These are phyloP conservation scores for Tylopilus sp. DNA, from an alignment of 768 basidiomycete genomes.

Conservation along the genomic window DNA sequence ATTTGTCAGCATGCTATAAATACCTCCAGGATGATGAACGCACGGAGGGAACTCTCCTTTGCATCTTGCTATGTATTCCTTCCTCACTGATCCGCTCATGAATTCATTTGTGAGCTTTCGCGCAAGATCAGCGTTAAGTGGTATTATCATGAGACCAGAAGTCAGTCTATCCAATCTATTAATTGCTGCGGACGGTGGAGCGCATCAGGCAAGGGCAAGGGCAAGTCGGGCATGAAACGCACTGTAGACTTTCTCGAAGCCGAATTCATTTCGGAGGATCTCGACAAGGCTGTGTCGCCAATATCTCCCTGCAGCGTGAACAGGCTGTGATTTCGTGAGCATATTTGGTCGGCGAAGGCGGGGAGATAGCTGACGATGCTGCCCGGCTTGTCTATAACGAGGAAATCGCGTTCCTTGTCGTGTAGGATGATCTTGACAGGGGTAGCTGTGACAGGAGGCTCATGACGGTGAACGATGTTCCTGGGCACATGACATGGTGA, in stretches of 20 bases:
- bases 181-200: slow-evolving; percentile 56
- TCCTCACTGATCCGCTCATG: slow-evolving; percentile 72
- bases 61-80: slow-evolving; percentile 91
- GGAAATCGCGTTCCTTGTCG: slow-evolving; percentile 75
- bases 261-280: slow-evolving; percentile 81
- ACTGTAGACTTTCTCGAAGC: slow-evolving; percentile 82
- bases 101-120: slow-evolving; percentile 77
- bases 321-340: slow-evolving; percentile 50
- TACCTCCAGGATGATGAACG: slow-evolving; percentile 29
- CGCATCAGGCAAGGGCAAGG: not conserved
- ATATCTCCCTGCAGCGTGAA: slow-evolving; percentile 91
- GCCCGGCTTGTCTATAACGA: slow-evolving; percentile 96
- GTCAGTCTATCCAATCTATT: slow-evolving; percentile 94
- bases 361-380: slow-evolving; percentile 73
- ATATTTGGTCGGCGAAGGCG: not conserved
- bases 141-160: slow-evolving; percentile 93
- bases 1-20: not conserved
- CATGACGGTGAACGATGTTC: slow-evolving; percentile 94
- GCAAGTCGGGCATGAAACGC: slow-evolving; percentile 30
- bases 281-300: slow-evolving; percentile 85
- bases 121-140: slow-evolving; percentile 67
- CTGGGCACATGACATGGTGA: slow-evolving; percentile 35
- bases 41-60: slow-evolving; percentile 84
- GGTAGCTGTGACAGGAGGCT: slow-evolving; percentile 87
- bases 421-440: slow-evolving; percentile 78